phyloP scores from a whole-genome alignment of 2,329 filamentous ascomycete genomes.

The Ophiostoma ulmi region DNA sequence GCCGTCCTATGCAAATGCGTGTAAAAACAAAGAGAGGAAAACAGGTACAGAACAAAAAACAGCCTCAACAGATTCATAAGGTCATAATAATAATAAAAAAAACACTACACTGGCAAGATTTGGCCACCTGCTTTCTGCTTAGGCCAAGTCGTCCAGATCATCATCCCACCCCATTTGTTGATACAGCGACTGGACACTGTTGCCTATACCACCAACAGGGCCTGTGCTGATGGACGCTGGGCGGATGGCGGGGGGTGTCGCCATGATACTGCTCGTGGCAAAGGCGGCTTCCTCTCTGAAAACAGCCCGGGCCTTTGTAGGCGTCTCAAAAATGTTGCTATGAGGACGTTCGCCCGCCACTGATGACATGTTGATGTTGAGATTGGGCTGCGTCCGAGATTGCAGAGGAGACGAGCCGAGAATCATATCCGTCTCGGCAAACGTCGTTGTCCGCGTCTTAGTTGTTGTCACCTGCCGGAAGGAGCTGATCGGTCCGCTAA shows the following conservation, averaged over 20 bases:
- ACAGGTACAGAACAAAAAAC: neutral
- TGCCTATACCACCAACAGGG: conserved; percentile 28
- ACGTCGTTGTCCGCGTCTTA: neutral
- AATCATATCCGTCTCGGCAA: conserved; percentile 17
- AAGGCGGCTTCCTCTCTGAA: neutral
- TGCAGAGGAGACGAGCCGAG: conserved; percentile 27
- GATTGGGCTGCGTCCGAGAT: neutral
- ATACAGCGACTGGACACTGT: conserved; percentile 44
- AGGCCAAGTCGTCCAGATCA: conserved; percentile 38
- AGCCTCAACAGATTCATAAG: neutral
- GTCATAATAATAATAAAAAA: neutral
- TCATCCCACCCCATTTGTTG: conserved; percentile 55
- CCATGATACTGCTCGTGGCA: neutral
- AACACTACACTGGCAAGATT: no score
- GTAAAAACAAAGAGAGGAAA: neutral
- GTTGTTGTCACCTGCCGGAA: neutral
- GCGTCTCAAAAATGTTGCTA: conserved; percentile 31
- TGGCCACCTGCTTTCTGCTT: neutral
- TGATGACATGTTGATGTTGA: conserved; percentile 1
- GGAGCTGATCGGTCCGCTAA: neutral
- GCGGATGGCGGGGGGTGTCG: neutral
- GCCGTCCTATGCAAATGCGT: conserved; percentile 20
- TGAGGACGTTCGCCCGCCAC: neutral
- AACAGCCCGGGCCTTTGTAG: conserved; percentile 27
- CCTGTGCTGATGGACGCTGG: neutral